These are phyloP conservation scores for Zarea fungicola DNA, from an alignment of 2,329 filamentous ascomycete species.

Conservation along the genomic window DNA sequence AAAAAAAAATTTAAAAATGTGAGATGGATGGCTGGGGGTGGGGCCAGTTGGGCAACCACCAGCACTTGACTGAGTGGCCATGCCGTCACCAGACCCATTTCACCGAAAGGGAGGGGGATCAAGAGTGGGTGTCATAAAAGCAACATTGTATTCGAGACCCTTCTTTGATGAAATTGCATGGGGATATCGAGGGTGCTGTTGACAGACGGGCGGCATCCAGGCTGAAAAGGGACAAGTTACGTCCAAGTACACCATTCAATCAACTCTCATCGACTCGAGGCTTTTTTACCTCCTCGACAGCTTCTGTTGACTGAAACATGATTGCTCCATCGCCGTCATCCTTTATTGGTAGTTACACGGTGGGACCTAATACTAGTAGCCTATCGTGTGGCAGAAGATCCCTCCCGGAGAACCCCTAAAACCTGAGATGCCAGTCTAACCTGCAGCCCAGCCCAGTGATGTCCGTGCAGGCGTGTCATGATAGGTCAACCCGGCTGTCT, in stretches of 20 bases:
- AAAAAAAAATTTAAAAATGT: neutral
- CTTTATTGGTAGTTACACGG: neutral
- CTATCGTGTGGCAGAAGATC: neutral
- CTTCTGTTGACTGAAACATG: neutral
- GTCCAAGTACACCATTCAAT: no score
- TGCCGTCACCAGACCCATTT: conserved; percentile 13
- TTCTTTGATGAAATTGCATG: no score
- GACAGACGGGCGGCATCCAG: no score
- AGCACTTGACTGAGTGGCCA: conserved; percentile 8
- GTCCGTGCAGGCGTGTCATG: no score
- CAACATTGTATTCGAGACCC: neutral
- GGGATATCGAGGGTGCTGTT: no score
- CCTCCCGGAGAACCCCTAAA: neutral
- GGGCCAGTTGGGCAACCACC: conserved; percentile 13
- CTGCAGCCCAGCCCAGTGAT: neutral
- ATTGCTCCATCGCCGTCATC: neutral
- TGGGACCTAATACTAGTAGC: no score
- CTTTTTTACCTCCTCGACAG: no score
- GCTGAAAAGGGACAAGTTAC: no score
- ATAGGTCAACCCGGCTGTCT: no score
- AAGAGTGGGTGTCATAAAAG: conserved; percentile 6
- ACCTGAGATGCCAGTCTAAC: neutral
- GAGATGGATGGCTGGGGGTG: conserved; percentile 14
- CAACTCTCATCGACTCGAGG: no score
- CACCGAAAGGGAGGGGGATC: neutral